Evolutionary conservation across 352 stramenopile species (phyloP).

Genomic region (Peronospora tabacina): DNA sequence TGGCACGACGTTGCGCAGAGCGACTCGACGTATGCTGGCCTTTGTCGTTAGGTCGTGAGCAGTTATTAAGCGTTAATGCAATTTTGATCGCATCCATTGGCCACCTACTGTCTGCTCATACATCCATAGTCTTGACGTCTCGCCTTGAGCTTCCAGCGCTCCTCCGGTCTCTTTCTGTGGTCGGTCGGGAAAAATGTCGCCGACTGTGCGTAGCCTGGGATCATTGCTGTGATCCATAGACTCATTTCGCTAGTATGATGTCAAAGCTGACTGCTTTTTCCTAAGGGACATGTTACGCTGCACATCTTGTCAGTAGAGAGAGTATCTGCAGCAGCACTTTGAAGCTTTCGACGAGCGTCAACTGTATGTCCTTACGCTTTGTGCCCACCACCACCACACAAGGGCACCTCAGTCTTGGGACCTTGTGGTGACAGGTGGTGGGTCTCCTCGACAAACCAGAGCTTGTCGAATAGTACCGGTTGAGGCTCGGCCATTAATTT

Average conservation of each 20-base stretch:
- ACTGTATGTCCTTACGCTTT: not conserved
- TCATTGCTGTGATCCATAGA: too few species aligned
- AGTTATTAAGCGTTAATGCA: constrained; percentile 9
- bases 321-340: too few species aligned
- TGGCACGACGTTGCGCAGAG: constrained; percentile 3
- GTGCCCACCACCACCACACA: constrained; percentile 23
- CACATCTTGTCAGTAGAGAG: too few species aligned
- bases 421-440: constrained; percentile 53
- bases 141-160: constrained; percentile 1
- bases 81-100: constrained; percentile 1
- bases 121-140: not conserved
- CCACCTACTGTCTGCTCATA: not conserved
- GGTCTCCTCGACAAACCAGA: constrained; percentile 71
- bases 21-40: constrained; percentile 2
- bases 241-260: too few species aligned
- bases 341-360: too few species aligned
- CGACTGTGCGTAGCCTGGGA: too few species aligned
- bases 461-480: constrained; percentile 34
- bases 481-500: constrained; percentile 22
- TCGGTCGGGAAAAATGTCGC: constrained; percentile 4
- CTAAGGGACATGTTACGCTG: too few species aligned
- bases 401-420: constrained; percentile 35
- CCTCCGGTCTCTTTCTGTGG: not conserved
- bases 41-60: constrained; percentile 2
- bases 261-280: too few species aligned